Evolutionary conservation across 1,284 basidiomycete genomes (phyloP).

Genomic region (Leccinum solheimii): DNA sequence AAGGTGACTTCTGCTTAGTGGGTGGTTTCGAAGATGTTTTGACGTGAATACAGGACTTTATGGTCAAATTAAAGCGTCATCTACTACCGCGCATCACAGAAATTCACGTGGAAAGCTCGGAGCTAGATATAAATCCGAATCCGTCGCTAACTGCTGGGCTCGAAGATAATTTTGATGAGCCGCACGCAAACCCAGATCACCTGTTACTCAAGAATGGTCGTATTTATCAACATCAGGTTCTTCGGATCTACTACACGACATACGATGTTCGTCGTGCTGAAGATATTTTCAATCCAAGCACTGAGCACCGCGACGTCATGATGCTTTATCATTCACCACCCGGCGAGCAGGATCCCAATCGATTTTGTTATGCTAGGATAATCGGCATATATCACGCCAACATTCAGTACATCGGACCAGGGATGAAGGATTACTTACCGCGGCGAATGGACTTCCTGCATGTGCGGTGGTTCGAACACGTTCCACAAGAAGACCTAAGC

Average conservation of each 20-base stretch:
- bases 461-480: background rate
- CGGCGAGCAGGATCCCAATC: background rate
- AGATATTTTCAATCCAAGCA: background rate
- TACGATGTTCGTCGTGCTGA: background rate
- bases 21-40: background rate
- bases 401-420: background rate
- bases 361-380: background rate
- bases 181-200: background rate
- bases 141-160: background rate
- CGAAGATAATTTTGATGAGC: background rate
- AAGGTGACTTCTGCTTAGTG: background rate
- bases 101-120: background rate
- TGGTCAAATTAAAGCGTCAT: background rate
- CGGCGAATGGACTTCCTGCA: background rate
- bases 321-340: background rate
- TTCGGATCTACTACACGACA: background rate
- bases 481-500: background rate
- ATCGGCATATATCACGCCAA: background rate
- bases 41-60: background rate
- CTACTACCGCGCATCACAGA: background rate
- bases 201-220: slow-evolving; percentile 1
- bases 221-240: background rate
- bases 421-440: background rate
- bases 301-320: background rate
- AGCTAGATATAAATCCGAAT: background rate